Evolutionary conservation across 495 filamentous ascomycete genomes (phyloP).

Genomic region (Penicillium longicatenatum): DNA sequence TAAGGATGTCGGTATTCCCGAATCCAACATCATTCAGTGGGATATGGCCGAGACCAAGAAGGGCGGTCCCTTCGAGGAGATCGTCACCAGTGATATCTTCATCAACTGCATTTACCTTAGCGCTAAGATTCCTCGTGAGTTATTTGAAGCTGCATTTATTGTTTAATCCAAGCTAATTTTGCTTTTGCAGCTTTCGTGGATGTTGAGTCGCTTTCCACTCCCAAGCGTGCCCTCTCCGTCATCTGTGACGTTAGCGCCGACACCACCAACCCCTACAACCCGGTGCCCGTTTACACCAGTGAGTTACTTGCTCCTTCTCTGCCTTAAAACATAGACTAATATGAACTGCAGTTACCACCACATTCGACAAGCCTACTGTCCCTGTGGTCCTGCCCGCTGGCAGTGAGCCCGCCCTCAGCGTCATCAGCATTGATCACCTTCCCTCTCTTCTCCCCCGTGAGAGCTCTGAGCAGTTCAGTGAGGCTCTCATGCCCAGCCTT

Average conservation of each 20-base stretch:
- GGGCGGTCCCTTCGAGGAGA: constrained; percentile 85
- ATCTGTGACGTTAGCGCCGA: constrained; percentile 87
- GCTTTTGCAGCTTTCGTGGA: constrained; percentile 61
- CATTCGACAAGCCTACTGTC: constrained; percentile 82
- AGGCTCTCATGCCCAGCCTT: constrained; percentile 75
- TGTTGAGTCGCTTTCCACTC: constrained; percentile 62
- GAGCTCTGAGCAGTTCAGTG: constrained; percentile 83
- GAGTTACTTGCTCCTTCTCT: background rate
- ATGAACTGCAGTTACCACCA: constrained; percentile 57
- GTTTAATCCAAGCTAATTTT: background rate
- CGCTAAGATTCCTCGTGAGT: constrained; percentile 47
- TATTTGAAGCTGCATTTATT: background rate
- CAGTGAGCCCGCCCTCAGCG: constrained; percentile 61
- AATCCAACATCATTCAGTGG: constrained; percentile 81
- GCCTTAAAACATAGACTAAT: background rate
- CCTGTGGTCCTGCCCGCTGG: constrained; percentile 57
- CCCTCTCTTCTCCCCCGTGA: constrained; percentile 86
- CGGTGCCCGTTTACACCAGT: constrained; percentile 78
- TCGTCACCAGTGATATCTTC: constrained; percentile 70
- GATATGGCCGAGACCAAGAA: constrained; percentile 83
- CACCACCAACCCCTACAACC: constrained; percentile 73
- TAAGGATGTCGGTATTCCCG: constrained; percentile 71
- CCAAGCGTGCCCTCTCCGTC: constrained; percentile 75
- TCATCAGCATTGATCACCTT: constrained; percentile 90
- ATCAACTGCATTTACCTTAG: constrained; percentile 92